phyloP scores from a whole-genome alignment of 169 alveolate genomes.

The Plasmodium sp. region DNA sequence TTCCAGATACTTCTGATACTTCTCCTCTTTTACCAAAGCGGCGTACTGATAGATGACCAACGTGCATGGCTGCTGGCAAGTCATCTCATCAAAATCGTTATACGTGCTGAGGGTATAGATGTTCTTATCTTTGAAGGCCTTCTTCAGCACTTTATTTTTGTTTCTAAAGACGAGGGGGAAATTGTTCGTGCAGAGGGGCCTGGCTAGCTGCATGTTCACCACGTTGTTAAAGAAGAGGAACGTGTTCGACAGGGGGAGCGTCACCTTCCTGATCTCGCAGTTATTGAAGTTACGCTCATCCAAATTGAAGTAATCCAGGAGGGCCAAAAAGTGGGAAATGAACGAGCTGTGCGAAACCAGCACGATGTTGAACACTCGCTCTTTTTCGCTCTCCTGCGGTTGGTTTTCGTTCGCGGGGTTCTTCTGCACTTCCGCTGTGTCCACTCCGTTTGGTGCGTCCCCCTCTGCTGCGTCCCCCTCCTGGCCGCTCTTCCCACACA shows the following conservation, averaged over 20 bases:
- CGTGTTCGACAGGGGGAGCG: constrained; percentile 34
- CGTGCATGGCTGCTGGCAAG: constrained; percentile 34
- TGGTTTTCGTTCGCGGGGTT: neutral
- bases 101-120: constrained; percentile 27
- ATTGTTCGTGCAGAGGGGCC: constrained; percentile 9
- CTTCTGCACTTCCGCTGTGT: neutral
- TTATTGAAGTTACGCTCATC: constrained; percentile 32
- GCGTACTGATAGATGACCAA: constrained; percentile 47
- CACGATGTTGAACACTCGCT: constrained; percentile 24
- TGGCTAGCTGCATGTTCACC: constrained; percentile 35
- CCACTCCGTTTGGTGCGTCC: neutral
- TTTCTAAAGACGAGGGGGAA: constrained; percentile 20
- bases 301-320: constrained; percentile 51
- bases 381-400: neutral
- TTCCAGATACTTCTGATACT: constrained; percentile 20
- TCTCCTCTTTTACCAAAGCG: constrained; percentile 17
- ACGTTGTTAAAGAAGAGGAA: constrained; percentile 61
- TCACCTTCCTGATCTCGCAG: constrained; percentile 35
- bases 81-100: constrained; percentile 30
- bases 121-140: constrained; percentile 40
- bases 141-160: constrained; percentile 21
- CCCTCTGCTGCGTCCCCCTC: neutral
- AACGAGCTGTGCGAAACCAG: constrained; percentile 72
- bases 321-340: constrained; percentile 26
- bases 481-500: neutral